A percentile compares a stretch with the other conserved stretches of the same genome.
Evolutionary conservation across 805 yeast genomes (phyloP).

Genomic region (Wickerhamiella domercqiae): DNA sequence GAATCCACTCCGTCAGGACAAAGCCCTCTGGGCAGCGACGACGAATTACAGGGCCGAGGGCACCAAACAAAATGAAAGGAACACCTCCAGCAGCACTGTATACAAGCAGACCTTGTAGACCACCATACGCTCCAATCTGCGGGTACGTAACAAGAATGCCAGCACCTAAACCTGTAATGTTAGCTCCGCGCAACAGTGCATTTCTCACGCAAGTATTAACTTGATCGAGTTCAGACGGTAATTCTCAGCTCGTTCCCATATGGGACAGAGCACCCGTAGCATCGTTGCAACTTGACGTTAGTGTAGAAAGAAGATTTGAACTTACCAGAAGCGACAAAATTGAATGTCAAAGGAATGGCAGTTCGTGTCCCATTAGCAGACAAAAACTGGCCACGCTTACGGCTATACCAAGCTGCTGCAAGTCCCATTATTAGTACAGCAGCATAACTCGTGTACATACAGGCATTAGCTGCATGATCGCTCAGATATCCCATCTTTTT

Average conservation of each 20-base stretch:
- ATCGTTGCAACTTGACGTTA: slow-evolving; percentile 4
- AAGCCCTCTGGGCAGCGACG: slow-evolving; percentile 77
- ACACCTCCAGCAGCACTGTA: slow-evolving; percentile 67
- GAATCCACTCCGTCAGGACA: slow-evolving; percentile 89
- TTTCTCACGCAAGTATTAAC: slow-evolving; percentile 74
- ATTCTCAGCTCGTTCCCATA: slow-evolving; percentile 40
- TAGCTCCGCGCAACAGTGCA: slow-evolving; percentile 16
- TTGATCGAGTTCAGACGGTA: slow-evolving; percentile 72
- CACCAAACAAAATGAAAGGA: slow-evolving; percentile 70
- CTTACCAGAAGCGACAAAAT: slow-evolving; percentile 73
- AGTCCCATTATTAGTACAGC: slow-evolving; percentile 39
- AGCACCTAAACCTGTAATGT: slow-evolving; percentile 57
- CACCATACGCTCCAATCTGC: slow-evolving; percentile 72
- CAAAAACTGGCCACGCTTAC: slow-evolving; percentile 30
- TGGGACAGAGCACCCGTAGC: slow-evolving; percentile 18
- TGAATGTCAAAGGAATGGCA: slow-evolving; percentile 71
- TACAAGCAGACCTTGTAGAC: slow-evolving; percentile 73
- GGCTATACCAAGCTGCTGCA: slow-evolving; percentile 43
- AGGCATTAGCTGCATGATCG: slow-evolving; percentile 43
- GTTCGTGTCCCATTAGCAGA: slow-evolving; percentile 52
- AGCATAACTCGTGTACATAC: slow-evolving; percentile 46
- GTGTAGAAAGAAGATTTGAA: neutral
- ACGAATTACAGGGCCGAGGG: slow-evolving; percentile 68
- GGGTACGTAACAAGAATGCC: slow-evolving; percentile 79
- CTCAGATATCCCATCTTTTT: slow-evolving; percentile 23